Evolutionary conservation across 179 eudicot genomes (phyloP), one percentile per base, ranked within the genome.

Genomic region (Actinidia chinensis): DNA sequence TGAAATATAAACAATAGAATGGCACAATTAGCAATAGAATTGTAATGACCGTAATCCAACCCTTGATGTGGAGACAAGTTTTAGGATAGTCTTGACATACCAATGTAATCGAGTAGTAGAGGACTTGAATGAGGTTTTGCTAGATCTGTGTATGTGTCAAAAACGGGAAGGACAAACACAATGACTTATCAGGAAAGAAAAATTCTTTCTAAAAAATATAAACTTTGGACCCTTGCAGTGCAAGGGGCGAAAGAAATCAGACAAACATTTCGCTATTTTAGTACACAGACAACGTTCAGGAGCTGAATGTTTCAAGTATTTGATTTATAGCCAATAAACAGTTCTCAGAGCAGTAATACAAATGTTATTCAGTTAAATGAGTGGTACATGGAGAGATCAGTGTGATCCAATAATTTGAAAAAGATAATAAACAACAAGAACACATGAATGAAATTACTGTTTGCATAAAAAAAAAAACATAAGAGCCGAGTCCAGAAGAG

Each of bases 61-160:
- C 81, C 93, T 89, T 52, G 99, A 97, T 23, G 97, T 48, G 99
- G 92, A 80, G 99, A 92, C 83, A 96, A 82, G 98, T 92, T 89
- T 91, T 90, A 43, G 99, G 99, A 85, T 94, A 96, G 84, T 96
- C 98, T 87, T 96, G 99, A 98, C 99, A 96, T 93, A 81, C 99
- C 99, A 96, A 85, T 96, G 98, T 70, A 96, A 83, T 69, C 99
- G 88, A 28, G 33, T 96, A 28, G 33, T 96, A n/a, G 99, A 91
- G 63, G 99, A 96, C 89, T 94, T 96, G 25, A 96, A 94, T 60
- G 93, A 87, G 52, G 93, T 89, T 81, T 92, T 96, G 61, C 90
- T 94, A 50, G 92, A 82, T 96, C 98, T 87, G 92, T 96, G 78
- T 96, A 96, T 84, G 98, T 94, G 82, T 56, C 79, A 55, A 10